Evolutionary conservation across 345 rosid species (phyloP).

Genomic region (Linum tenue): DNA sequence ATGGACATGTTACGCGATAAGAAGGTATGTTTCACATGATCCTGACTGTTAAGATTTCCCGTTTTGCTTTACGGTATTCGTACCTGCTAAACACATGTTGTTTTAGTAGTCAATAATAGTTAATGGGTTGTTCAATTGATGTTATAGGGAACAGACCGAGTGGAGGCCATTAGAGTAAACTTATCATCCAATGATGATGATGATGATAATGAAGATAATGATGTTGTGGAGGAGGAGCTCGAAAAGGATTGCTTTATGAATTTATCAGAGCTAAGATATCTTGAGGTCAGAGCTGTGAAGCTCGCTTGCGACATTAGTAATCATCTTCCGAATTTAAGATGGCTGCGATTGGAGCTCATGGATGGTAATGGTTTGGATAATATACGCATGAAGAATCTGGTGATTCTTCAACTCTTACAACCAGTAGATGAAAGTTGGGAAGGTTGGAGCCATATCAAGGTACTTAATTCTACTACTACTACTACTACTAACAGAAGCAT

Average conservation of each 20-base stretch:
- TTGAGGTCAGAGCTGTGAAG: not conserved
- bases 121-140: no score
- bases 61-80: no score
- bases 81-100: no score
- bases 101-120: no score
- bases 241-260: not conserved
- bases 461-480: conserved; percentile 13
- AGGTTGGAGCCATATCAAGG: not conserved
- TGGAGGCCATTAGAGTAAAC: not conserved
- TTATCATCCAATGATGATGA: not conserved
- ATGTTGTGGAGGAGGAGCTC: no score
- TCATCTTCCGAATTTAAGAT: not conserved
- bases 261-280: not conserved
- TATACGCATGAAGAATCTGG: not conserved
- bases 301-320: not conserved
- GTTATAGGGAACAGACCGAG: not conserved
- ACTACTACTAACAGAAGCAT: conserved; percentile 12
- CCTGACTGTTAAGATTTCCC: no score
- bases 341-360: not conserved
- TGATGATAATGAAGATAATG: conserved; percentile 31
- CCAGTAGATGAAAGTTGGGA: not conserved
- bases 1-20: not conserved
- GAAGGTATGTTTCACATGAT: not conserved
- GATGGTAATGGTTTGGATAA: no score
- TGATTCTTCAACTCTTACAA: not conserved